Base-by-base conservation (phyloP, 1,284 basidiomycete genomes). In the Clitocybe nebularis region DNA sequence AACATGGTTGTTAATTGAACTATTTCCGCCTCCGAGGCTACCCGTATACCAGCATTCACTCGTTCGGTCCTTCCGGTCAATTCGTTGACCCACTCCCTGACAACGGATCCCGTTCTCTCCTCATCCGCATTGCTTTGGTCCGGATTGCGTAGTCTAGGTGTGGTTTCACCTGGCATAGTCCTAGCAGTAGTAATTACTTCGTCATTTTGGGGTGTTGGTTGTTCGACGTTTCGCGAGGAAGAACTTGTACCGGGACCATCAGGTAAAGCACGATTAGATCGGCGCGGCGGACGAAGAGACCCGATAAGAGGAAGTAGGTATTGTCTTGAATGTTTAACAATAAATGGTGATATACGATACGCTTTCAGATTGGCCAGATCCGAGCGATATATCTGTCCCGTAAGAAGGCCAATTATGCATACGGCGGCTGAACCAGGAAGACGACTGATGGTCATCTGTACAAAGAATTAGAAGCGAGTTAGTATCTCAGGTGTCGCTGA, bases 31-130 rank as follows among this genome's bases (percentile, higher is more conserved):
- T 90, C 86, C 29, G 73, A 74, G 1, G 89, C 85, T 10, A 81
- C 80, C 36, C 86, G 75, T 40, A 88, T 71, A 20, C 82, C 73
- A 36, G 72, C 55, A 45, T 57, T 64, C 20, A 64, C 60, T 55
- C 74, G 61, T 37, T 75, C 71, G 33, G 73, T 59, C 50, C 82
- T 66, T 3, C 86, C 88, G 1, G 85, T 86, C 50, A 92, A 62
- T 54, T 86, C 85, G 47, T 84, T 75, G 25, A 92, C 84, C 86
- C 88, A 92, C 56, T 89, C 84, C 36, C 85, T 79, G 61, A 93
- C 70, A 21, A 85, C 82, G 2, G 80, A 81, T 14, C 63, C 52
- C 6, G 60, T 48, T 37, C 53, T 59, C 16, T 50, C 50, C 16
- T 43, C 34, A 14, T 32, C 36, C 16, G 37, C 46, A 35, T 37